phyloP scores from a whole-genome alignment of 1,139 yeast genomes.

The Yamadazyma kanchanaburiensis region DNA sequence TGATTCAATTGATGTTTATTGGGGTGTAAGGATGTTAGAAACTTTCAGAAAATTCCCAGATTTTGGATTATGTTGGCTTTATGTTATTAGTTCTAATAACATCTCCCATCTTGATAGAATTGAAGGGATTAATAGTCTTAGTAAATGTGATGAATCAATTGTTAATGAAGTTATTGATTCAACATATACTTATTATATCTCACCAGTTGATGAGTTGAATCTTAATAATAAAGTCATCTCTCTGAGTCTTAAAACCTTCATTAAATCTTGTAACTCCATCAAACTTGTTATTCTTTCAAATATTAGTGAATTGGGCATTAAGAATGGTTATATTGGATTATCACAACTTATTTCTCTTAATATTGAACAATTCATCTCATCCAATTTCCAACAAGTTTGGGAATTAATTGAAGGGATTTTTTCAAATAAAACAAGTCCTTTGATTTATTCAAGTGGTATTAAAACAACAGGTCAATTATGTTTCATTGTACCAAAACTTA shows the following conservation, averaged over 20 bases:
- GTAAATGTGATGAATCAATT: constrained; percentile 1
- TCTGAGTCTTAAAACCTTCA: constrained; percentile 43
- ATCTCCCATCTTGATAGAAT: constrained; percentile 32
- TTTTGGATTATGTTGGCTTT: constrained; percentile 41
- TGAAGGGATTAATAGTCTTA: constrained; percentile 25
- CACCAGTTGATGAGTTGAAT: constrained; percentile 7
- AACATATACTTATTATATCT: constrained; percentile 6
- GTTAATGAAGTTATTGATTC: constrained; percentile 6
- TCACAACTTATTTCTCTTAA: constrained; percentile 58
- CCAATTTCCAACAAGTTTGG: constrained; percentile 37
- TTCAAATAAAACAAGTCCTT: constrained; percentile 5
- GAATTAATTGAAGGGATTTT: constrained; percentile 8
- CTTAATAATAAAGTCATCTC: constrained; percentile 26
- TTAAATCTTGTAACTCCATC: constrained; percentile 22
- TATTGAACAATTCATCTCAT: constrained; percentile 56
- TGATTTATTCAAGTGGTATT: constrained; percentile 44
- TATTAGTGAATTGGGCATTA: constrained; percentile 37
- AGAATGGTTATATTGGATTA: constrained; percentile 78
- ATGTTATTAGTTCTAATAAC: constrained; percentile 34
- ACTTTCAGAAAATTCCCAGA: constrained; percentile 4
- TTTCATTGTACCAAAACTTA: constrained; percentile 62
- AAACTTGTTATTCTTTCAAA: constrained; percentile 56
- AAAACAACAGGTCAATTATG: constrained; percentile 61
- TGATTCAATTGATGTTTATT: constrained; percentile 41
- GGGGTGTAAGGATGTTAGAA: constrained; percentile 49